Evolutionary conservation across 2,329 filamentous ascomycete genomes (phyloP).

Genomic region (Ophidiomyces ophidiicola): DNA sequence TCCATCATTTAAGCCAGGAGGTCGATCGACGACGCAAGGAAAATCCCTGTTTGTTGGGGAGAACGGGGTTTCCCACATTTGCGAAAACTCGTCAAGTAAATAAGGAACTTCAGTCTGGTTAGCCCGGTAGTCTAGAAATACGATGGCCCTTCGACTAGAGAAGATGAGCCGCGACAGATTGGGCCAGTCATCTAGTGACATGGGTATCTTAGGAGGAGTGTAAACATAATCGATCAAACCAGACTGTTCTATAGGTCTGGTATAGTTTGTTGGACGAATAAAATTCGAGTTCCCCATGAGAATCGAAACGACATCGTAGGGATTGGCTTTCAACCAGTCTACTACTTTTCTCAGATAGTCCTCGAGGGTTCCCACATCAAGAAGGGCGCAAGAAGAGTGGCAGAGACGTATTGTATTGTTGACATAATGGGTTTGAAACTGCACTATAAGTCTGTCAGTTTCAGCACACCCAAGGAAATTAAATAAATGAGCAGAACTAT

Average conservation of each 20-base stretch:
- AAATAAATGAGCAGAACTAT: background rate
- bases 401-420: constrained; percentile 61
- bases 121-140: constrained; percentile 77
- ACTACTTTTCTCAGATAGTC: constrained; percentile 58
- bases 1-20: constrained; percentile 48
- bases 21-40: constrained; percentile 67
- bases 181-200: constrained; percentile 68
- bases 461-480: background rate
- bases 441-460: constrained; percentile 31
- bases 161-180: constrained; percentile 67
- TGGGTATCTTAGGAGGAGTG: constrained; percentile 56
- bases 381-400: constrained; percentile 69
- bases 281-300: constrained; percentile 75
- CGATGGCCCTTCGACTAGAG: constrained; percentile 55
- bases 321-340: constrained; percentile 61
- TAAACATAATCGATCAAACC: constrained; percentile 66
- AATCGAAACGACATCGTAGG: constrained; percentile 79
- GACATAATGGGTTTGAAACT: constrained; percentile 46
- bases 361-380: constrained; percentile 68
- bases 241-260: constrained; percentile 54
- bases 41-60: constrained; percentile 57
- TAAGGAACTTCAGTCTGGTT: constrained; percentile 69
- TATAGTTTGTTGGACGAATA: constrained; percentile 52
- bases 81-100: constrained; percentile 74
- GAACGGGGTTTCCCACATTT: constrained; percentile 87